phyloP scores from a whole-genome alignment of 345 rosid species.

The Rhizophora mangle region DNA sequence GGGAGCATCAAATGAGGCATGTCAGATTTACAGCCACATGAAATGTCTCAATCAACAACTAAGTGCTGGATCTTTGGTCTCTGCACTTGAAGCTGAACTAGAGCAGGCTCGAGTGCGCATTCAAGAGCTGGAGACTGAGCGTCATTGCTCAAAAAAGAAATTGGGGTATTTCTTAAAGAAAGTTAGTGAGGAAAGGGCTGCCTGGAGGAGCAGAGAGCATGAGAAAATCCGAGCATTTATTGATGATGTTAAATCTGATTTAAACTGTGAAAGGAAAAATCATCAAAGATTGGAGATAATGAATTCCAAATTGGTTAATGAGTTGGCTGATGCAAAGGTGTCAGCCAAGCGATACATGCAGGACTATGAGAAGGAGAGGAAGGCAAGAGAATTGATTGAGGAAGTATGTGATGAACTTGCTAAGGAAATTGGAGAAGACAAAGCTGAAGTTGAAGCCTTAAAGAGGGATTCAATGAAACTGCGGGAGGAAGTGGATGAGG shows the following conservation, averaged over 20 bases:
- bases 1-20: slow-evolving; percentile 43
- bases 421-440: slow-evolving; percentile 78
- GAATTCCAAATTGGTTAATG: slow-evolving; percentile 69
- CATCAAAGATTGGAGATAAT: slow-evolving; percentile 62
- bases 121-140: slow-evolving; percentile 66
- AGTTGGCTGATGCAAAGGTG: slow-evolving; percentile 69
- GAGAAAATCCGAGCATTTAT: slow-evolving; percentile 77
- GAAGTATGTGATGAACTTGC: slow-evolving; percentile 93
- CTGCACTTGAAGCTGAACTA: slow-evolving; percentile 63
- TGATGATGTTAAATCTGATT: slow-evolving; percentile 59
- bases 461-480: slow-evolving; percentile 65
- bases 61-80: slow-evolving; percentile 56
- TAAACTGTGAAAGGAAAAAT: slow-evolving; percentile 65
- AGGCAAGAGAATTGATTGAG: slow-evolving; percentile 64
- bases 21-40: slow-evolving; percentile 39
- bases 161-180: slow-evolving; percentile 77
- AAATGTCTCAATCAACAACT: slow-evolving; percentile 53
- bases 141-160: slow-evolving; percentile 72
- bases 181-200: slow-evolving; percentile 75
- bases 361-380: slow-evolving; percentile 73
- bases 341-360: slow-evolving; percentile 54
- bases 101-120: slow-evolving; percentile 57
- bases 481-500: slow-evolving; percentile 71
- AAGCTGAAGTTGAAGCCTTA: slow-evolving; percentile 66
- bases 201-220: slow-evolving; percentile 82